Evolutionary conservation across 108 stramenopile species (phyloP).

Genomic region (Skeletonema grethae): DNA sequence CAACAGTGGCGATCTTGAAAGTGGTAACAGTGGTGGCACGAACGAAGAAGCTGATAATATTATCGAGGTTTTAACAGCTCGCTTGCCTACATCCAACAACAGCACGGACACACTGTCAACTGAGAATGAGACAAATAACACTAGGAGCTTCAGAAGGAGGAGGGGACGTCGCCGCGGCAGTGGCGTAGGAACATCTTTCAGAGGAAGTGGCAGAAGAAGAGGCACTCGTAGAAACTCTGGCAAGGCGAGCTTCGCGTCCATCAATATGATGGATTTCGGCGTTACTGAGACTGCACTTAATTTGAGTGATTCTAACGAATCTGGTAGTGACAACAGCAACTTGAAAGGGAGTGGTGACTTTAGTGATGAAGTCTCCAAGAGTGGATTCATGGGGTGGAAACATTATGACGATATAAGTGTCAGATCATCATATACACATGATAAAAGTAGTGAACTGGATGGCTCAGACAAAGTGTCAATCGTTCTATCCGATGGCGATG

Average conservation of each 20-base stretch:
- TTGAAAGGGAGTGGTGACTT: background rate
- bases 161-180: conserved; percentile 1
- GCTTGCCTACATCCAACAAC: background rate
- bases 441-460: background rate
- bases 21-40: no score
- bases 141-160: background rate
- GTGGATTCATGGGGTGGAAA: conserved; percentile 23
- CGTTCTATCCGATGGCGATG: background rate
- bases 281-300: background rate
- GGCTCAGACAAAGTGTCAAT: background rate
- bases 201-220: background rate
- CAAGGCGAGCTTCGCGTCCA: background rate
- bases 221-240: background rate
- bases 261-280: conserved; percentile 16
- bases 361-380: conserved; percentile 2
- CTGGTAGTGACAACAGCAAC: background rate
- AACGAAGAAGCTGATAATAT: no score
- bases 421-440: background rate
- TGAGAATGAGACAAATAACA: background rate
- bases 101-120: background rate
- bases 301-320: background rate
- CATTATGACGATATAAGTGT: background rate
- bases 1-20: no score
- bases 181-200: background rate
- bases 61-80: background rate